Evolutionary conservation across 768 basidiomycete genomes (phyloP).

Genomic region (Austroboletus eburneus): DNA sequence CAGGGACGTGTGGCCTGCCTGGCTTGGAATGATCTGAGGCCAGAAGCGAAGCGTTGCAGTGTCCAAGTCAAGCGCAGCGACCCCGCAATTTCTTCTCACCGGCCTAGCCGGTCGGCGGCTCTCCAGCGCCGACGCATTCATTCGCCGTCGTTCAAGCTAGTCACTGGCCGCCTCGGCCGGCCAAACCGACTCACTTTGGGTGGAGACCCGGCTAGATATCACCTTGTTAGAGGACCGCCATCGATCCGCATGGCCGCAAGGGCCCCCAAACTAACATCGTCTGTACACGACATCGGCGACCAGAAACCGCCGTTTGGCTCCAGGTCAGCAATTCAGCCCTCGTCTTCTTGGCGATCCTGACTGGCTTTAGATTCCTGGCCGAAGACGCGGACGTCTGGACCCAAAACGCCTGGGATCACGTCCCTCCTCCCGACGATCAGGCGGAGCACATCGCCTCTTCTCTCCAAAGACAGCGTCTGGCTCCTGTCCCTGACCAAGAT

Average conservation of each 20-base stretch:
- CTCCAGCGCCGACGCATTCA: too few species aligned
- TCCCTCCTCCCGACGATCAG: constrained; percentile 80
- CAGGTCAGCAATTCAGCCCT: constrained; percentile 43
- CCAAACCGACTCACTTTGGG: too few species aligned
- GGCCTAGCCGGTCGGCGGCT: too few species aligned
- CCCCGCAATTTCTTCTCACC: background rate
- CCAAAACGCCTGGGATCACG: constrained; percentile 92
- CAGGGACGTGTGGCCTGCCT: too few species aligned
- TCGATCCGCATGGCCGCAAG: constrained; percentile 15
- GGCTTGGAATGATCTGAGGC: background rate
- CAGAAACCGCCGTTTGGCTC: constrained; percentile 70
- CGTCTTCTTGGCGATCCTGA: too few species aligned
- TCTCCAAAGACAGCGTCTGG: constrained; percentile 61
- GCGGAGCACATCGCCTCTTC: constrained; percentile 66
- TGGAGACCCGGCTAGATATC: too few species aligned
- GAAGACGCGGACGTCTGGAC: constrained; percentile 73
- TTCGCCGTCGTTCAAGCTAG: too few species aligned
- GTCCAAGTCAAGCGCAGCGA: background rate
- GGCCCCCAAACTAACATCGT: constrained; percentile 45
- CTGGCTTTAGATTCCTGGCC: constrained; percentile 69
- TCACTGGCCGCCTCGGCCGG: too few species aligned
- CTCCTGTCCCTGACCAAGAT: constrained; percentile 73
- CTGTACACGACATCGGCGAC: constrained; percentile 55
- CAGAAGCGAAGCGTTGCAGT: background rate
- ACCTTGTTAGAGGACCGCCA: background rate